Evolutionary conservation across 768 basidiomycete species (phyloP).

Genomic region (Boletales sp.): DNA sequence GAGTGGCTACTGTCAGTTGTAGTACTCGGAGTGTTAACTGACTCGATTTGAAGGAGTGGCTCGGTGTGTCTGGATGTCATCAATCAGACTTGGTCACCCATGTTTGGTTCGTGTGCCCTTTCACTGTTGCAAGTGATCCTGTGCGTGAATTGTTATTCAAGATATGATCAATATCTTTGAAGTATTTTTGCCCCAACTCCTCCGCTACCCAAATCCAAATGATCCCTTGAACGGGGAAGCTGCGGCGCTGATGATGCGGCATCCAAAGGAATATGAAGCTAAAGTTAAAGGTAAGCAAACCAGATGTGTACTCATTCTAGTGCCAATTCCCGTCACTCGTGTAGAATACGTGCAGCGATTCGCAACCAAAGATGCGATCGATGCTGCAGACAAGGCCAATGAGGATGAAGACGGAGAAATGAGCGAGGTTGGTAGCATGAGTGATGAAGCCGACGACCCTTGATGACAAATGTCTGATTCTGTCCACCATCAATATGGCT

Average conservation of each 20-base stretch:
- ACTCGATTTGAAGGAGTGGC: conserved; percentile 63
- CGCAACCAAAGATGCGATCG: conserved; percentile 87
- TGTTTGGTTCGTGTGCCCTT: conserved; percentile 76
- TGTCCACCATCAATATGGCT: conserved; percentile 1
- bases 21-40: conserved; percentile 5
- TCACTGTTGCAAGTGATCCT: neutral
- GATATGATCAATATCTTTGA: conserved; percentile 99
- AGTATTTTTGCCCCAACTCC: conserved; percentile 92
- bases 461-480: conserved; percentile 13
- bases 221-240: conserved; percentile 98
- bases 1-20: conserved; percentile 33
- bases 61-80: conserved; percentile 99
- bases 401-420: conserved; percentile 80
- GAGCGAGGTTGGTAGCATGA: conserved; percentile 84
- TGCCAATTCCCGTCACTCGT: conserved; percentile 1
- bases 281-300: conserved; percentile 79
- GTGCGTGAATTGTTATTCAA: conserved; percentile 29
- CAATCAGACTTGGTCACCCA: conserved; percentile 99
- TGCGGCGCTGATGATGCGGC: conserved; percentile 94
- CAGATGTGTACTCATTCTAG: neutral
- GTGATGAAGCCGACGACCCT: conserved; percentile 52
- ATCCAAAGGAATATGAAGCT: conserved; percentile 91
- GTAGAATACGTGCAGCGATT: conserved; percentile 94
- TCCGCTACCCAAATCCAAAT: conserved; percentile 97
- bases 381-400: conserved; percentile 60